Conservation (phyloP, 129 eudicot genomes). For the Arctium minus region DNA sequence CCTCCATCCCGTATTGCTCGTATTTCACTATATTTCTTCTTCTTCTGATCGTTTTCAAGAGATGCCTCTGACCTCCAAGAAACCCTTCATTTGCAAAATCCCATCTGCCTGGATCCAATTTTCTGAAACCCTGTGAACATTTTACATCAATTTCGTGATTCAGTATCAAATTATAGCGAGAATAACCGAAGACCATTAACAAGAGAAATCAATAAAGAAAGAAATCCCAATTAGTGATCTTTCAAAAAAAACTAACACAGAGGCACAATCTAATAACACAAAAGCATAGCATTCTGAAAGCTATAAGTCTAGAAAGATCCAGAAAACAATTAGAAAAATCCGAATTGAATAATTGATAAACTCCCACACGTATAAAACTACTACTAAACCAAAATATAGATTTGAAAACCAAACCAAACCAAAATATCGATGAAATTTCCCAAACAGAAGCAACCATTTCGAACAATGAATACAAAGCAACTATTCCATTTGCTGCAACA, state of each 20-base stretch:
- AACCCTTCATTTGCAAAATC: slow-evolving; percentile 91
- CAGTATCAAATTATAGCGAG: not conserved
- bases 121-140: slow-evolving; percentile 67
- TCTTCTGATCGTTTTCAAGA: slow-evolving; percentile 71
- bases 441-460: slow-evolving; percentile 73
- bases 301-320: not conserved
- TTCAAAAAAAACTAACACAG: not conserved
- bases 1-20: slow-evolving; percentile 72
- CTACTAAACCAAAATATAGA: no score
- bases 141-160: not conserved
- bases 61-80: slow-evolving; percentile 88
- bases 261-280: not conserved
- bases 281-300: not conserved
- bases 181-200: not conserved
- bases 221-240: not conserved
- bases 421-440: slow-evolving; percentile 41
- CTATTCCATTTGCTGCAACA: slow-evolving; percentile 64
- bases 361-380: no score
- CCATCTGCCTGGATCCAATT: slow-evolving; percentile 91
- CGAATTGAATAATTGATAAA: not conserved
- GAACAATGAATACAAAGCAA: slow-evolving; percentile 58
- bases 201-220: not conserved
- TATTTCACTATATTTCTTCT: slow-evolving; percentile 60
- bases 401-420: no score
- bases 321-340: not conserved